These are phyloP conservation scores for Bassia scoparia DNA, from an alignment of 148 eudicot species.

Conservation along the genomic window DNA sequence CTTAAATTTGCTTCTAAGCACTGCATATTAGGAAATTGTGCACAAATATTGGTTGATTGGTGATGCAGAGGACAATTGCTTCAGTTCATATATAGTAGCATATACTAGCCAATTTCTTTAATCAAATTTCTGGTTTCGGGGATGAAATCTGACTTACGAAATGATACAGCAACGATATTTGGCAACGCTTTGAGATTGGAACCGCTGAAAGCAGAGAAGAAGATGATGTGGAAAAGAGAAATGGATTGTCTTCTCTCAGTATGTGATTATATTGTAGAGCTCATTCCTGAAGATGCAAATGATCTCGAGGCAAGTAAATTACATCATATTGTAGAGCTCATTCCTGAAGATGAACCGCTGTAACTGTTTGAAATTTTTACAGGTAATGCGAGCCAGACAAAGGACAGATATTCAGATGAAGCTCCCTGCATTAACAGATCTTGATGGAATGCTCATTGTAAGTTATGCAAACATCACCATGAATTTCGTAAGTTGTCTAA, in stretches of 20 bases:
- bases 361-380: constrained; percentile 6
- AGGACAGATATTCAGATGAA: constrained; percentile 72
- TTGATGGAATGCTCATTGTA: constrained; percentile 88
- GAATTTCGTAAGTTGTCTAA: neutral
- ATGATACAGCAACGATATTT: constrained; percentile 70
- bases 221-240: constrained; percentile 87
- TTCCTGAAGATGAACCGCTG: too few species aligned
- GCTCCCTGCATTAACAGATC: constrained; percentile 85
- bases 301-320: constrained; percentile 49
- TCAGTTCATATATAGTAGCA: too few species aligned
- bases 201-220: constrained; percentile 83
- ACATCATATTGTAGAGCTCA: neutral
- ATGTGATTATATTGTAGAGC: constrained; percentile 87
- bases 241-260: constrained; percentile 88
- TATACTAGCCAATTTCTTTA: too few species aligned
- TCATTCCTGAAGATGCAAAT: constrained; percentile 43
- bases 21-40: too few species aligned
- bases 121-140: neutral
- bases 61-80: too few species aligned
- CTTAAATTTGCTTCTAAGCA: too few species aligned
- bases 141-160: neutral
- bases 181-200: constrained; percentile 79
- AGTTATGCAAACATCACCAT: constrained; percentile 7
- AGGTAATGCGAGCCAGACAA: constrained; percentile 70
- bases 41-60: too few species aligned